Evolutionary conservation across 495 filamentous ascomycete species (phyloP), one percentile per base, ranked within the genome.

Genomic region (Penicillium daleae): DNA sequence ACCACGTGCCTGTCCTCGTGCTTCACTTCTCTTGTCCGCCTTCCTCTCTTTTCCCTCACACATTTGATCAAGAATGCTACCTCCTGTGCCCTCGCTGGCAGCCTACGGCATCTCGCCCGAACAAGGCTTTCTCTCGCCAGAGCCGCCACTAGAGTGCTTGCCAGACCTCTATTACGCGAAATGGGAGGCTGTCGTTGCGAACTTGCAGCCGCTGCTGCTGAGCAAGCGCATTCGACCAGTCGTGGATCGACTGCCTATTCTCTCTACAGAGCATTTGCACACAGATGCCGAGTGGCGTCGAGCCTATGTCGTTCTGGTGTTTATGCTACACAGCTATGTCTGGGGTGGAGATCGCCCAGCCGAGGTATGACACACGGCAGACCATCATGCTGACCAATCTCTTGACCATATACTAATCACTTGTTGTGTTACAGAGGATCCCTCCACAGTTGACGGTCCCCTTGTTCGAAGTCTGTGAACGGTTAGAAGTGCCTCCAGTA

Each of bases 241-340:
- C 57, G 82, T 97, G 48, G 89, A 97, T 60, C 79, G 80, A 31
- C 85, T 98, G 56, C 92, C 95, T 3, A 76, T 96, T 44, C 85
- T 98, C 58, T 91, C 89, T 50, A 95, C 92, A 56, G 82, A 85
- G 64, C 85, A 89, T 74, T 84, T 99, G 67, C 83, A 87, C 71
- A 84, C 87, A 60, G 91, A 93, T 71, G 82, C 88, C 62, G 92
- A 99, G 83, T 97, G 93, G 94, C 85, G 92, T 69, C 84, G 94
- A 68, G 94, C 93, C 55, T 97, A 97, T 76, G 86, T 89, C 55
- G 80, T 97, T 39, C 84, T 98, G 57, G 89, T 85, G 21, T 97
- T 97, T 73, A 90, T 97, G 66, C 80, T 92, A 27, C 94, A 98
- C 78, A 89, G 87, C 60, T 98, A 97, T 77, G 91, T 97, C 68